These are phyloP conservation scores for Yarrowia sp. DNA, from an alignment of 805 yeast species.

Conservation along the genomic window DNA sequence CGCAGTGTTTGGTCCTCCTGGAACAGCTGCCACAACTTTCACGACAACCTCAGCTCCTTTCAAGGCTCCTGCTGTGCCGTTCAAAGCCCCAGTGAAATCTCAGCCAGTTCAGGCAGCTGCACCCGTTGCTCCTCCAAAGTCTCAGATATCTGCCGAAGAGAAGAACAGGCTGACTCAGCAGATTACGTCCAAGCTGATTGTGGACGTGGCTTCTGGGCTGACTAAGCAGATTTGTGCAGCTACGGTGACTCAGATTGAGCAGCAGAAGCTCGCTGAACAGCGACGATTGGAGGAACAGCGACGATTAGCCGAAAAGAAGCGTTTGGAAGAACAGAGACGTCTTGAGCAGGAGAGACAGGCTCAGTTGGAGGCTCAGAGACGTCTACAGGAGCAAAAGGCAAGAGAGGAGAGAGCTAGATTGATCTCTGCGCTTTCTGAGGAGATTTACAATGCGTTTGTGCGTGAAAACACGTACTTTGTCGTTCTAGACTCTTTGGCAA, in stretches of 20 bases:
- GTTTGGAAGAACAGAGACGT: conserved; percentile 4
- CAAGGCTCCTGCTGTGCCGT: background rate
- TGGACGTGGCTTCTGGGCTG: background rate
- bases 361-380: background rate
- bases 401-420: conserved; percentile 40
- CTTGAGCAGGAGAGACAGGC: conserved; percentile 7
- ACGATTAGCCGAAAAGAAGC: background rate
- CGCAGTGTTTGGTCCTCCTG: conserved; percentile 3
- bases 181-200: conserved; percentile 29
- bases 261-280: conserved; percentile 44
- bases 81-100: conserved; percentile 1
- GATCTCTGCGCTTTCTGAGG: conserved; percentile 56
- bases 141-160: conserved; percentile 37
- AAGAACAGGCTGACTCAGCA: conserved; percentile 36
- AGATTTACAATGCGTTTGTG: conserved; percentile 62
- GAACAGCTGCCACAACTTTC: background rate
- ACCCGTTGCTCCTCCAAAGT: conserved; percentile 1
- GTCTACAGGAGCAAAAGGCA: background rate
- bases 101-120: conserved; percentile 4
- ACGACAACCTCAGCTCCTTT: background rate
- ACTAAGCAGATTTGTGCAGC: conserved; percentile 5
- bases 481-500: conserved; percentile 59
- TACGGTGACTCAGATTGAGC: background rate
- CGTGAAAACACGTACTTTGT: conserved; percentile 46
- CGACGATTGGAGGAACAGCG: conserved; percentile 31